phyloP scores from a whole-genome alignment of 2,329 filamentous ascomycete species.

The Fusarium guadeloupense region DNA sequence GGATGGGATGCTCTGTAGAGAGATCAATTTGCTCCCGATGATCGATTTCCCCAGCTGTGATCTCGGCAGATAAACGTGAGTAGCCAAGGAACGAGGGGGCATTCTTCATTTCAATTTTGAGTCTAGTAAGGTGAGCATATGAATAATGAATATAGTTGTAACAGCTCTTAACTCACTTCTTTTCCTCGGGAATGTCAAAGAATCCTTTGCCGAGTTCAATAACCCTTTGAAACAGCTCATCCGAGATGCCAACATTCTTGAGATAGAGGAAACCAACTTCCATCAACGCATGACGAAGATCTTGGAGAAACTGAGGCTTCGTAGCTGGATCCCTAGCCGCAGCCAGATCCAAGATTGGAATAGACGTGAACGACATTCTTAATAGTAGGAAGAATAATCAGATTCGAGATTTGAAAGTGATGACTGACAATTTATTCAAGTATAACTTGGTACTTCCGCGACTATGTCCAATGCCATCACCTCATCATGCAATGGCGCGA shows the following conservation, averaged over 20 bases:
- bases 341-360: constrained; percentile 81
- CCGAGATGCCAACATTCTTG: constrained; percentile 78
- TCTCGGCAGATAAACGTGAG: constrained; percentile 71
- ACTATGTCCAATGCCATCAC: constrained; percentile 31
- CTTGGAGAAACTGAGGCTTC: constrained; percentile 75
- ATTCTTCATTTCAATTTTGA: constrained; percentile 78
- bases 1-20: constrained; percentile 78
- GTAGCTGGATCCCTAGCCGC: constrained; percentile 69
- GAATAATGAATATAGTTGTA: background rate
- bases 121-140: constrained; percentile 49
- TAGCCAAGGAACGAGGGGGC: constrained; percentile 77
- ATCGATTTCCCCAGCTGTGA: constrained; percentile 79
- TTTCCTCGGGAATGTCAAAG: constrained; percentile 78
- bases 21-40: constrained; percentile 89
- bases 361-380: constrained; percentile 74
- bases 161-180: constrained; percentile 66
- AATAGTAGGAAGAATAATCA: background rate
- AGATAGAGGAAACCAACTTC: constrained; percentile 92
- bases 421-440: constrained; percentile 18
- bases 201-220: constrained; percentile 75
- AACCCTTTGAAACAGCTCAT: constrained; percentile 71
- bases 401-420: no score
- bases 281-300: constrained; percentile 79
- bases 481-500: constrained; percentile 48
- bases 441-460: constrained; percentile 32